Evolutionary conservation across 1,284 basidiomycete genomes (phyloP), one percentile per base, ranked within the genome.

Genomic region (Omphalotus olearius): DNA sequence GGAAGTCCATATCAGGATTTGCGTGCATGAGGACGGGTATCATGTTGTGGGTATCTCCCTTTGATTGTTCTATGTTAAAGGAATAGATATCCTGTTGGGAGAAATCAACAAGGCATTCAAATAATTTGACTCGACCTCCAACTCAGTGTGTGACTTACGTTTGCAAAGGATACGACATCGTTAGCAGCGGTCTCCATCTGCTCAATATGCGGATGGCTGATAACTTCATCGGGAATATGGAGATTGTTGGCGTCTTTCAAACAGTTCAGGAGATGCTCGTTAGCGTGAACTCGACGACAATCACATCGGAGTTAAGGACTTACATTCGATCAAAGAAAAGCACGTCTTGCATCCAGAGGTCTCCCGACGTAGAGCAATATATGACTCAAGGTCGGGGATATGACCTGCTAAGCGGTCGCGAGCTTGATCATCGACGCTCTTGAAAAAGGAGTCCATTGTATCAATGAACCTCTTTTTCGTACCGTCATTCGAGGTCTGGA

Each of bases 131-230:
- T 38, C 4, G 11, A 17, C 20, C 16, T 23, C 16, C 14, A 26
- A n/a, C 16, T 47, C 41, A 10, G 18, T 30, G 47, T 17, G 28
- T 36, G 23, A 68, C 78, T 65, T 65, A 82, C 82, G 54, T 83
- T 83, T 14, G 79, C 80, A 76, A 79, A 80, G 45, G 79, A 75
- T 56, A 82, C 77, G 46, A 85, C 69, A 57, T 85, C 83, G 55
- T 82, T 82, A 18, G 79, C 67, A 2, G 79, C 75, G 63, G 80
- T 77, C 36, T 75, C 74, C 10, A 80, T 60, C 37, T 63, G 62
- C 16, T 58, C 59, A 11, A 80, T 63, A 41, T 67, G 51, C 2
- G 71, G 69, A 58, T 77, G 69, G 14, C 79, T 72, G 72, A 82
- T 79, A 50, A 83, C 79, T 55, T 80, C 74, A 57, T 83, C 82